Base-by-base conservation (phyloP, 805 yeast species). In the Saturnispora besseyi region DNA sequence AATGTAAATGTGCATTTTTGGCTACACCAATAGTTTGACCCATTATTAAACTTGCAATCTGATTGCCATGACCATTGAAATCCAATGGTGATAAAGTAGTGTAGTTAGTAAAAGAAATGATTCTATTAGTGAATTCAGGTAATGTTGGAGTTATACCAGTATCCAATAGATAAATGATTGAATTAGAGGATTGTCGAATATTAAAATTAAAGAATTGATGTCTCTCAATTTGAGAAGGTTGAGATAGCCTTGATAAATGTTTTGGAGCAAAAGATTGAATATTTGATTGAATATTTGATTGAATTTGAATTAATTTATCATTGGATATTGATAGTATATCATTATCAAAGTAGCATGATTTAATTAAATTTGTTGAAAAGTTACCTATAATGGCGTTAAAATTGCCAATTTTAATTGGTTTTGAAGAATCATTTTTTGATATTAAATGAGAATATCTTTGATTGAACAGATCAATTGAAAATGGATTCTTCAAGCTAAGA, bases 51-150 rank as follows among this genome's bases (percentile, higher is more conserved):
- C 81, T 82, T 0, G 83, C 81, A 22, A 78, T 71, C 44, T 76
- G 78, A 1, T 81, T 76, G 1, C 83, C 84, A 58, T 78, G 83
- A 4, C 80, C 81, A 59, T 76, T 68, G 12, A 59, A 57, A 41
- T 67, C 70, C 7, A 57, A 59, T 5, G 40, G 26, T 12, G 29
- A 26, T 6, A 26, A 6, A 26, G 61, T 11, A 64, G 59, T 0
- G 72, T 75, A 36, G 9, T 26, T 26, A 8, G 6, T 26, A 26
- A 26, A 26, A 26, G 29, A 26, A 26, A 26, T 8, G 29, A 26
- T 26, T 26, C 29, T 2, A 26, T 26, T 26, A 26, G 29, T 26
- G 3, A 26, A 26, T 26, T 26, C 29, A 26, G 9, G 9, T 26
- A 26, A 26, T 6, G 29, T 26, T 5, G 29, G 29, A 26, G 29